Evolutionary conservation across 768 basidiomycete species (phyloP).

Genomic region (Tricholoma hemisulphureum): DNA sequence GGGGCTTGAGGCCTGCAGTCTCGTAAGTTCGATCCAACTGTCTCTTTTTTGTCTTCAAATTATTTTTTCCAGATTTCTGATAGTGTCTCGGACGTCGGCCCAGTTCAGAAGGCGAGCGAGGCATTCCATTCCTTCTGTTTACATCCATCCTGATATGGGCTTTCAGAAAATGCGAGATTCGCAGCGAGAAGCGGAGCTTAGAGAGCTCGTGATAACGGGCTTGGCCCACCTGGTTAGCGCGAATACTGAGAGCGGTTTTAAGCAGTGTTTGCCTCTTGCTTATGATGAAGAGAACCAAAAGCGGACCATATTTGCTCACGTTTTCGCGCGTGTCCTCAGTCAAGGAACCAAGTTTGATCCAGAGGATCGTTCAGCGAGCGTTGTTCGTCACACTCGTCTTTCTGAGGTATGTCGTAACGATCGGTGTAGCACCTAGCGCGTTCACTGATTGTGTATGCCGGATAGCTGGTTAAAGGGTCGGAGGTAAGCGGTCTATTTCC

Average conservation of each 20-base stretch:
- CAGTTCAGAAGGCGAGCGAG: conserved; percentile 42
- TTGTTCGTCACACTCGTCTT: conserved; percentile 50
- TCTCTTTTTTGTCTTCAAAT: background rate
- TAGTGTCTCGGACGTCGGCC: conserved; percentile 47
- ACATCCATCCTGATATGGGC: background rate
- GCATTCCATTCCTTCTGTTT: background rate
- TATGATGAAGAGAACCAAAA: conserved; percentile 70
- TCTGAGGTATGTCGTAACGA: conserved; percentile 48
- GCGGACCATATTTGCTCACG: conserved; percentile 78
- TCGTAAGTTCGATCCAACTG: conserved; percentile 32
- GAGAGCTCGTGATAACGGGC: conserved; percentile 76
- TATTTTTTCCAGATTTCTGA: conserved; percentile 43
- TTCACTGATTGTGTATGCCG: background rate
- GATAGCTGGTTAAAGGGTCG: conserved; percentile 68
- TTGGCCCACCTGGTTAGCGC: conserved; percentile 79
- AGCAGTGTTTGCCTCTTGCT: conserved; percentile 79
- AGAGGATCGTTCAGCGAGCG: conserved; percentile 47
- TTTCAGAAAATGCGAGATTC: conserved; percentile 42
- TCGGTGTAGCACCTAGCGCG: background rate
- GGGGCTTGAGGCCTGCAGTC: conserved; percentile 49
- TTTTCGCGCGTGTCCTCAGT: conserved; percentile 77
- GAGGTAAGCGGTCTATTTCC: conserved; percentile 48
- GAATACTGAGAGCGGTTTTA: conserved; percentile 86
- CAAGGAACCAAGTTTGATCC: conserved; percentile 78
- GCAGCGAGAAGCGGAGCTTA: conserved; percentile 59